Percentiles rank a stretch among this genome's conserved stretches.
phyloP scores from a whole-genome alignment of 2,329 filamentous ascomycete species.

The Stemphylium vesicarium region DNA sequence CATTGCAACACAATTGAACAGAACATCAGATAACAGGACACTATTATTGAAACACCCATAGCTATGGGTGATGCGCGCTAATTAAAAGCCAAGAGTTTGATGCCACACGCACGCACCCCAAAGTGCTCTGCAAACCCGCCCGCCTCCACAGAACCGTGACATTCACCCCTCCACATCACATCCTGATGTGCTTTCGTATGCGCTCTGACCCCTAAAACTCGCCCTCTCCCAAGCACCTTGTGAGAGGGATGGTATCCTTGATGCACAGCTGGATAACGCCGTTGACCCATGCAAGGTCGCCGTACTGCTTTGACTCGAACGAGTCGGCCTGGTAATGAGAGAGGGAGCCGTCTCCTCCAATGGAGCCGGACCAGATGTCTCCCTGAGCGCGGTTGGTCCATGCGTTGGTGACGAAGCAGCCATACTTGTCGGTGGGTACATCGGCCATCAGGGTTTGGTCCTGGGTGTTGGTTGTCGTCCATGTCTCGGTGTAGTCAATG shows the following conservation, averaged over 20 bases:
- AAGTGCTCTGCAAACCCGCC: too few species aligned
- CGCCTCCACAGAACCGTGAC: background rate
- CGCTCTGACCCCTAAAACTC: constrained; percentile 20
- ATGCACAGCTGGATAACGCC: constrained; percentile 50
- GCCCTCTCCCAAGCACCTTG: constrained; percentile 49
- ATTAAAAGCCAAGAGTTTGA: too few species aligned
- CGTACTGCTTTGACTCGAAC: constrained; percentile 43
- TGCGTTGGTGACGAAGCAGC: constrained; percentile 50
- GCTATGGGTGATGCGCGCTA: too few species aligned
- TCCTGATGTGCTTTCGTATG: background rate
- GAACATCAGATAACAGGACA: too few species aligned
- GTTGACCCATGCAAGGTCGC: constrained; percentile 49
- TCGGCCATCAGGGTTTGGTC: constrained; percentile 39
- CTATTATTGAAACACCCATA: too few species aligned
- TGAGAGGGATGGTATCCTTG: constrained; percentile 46
- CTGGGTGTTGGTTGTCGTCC: constrained; percentile 39
- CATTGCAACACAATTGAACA: too few species aligned
- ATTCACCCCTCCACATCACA: background rate
- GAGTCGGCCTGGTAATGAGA: constrained; percentile 45
- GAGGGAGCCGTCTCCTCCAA: constrained; percentile 36
- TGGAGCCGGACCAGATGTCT: constrained; percentile 44
- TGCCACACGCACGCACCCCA: too few species aligned
- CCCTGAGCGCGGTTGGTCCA: constrained; percentile 45
- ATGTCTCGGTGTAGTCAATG: constrained; percentile 39
- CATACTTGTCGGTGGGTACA: constrained; percentile 49